phyloP scores from a whole-genome alignment of 1,284 basidiomycete species.

The Mycosarcoma maydis region DNA sequence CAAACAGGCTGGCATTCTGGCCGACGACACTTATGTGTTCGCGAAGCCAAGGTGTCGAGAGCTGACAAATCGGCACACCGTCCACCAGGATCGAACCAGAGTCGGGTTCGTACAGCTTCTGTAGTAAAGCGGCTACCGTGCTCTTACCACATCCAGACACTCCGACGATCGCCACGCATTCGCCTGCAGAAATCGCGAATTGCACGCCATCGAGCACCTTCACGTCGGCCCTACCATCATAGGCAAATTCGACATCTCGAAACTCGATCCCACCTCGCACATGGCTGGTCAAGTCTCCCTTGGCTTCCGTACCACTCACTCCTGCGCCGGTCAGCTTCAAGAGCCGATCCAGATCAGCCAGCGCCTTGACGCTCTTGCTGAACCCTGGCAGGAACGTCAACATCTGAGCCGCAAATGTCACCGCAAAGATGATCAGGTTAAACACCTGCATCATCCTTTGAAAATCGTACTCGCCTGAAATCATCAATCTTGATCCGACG shows the following conservation, averaged over 20 bases:
- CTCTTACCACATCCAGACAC: slow-evolving; percentile 62
- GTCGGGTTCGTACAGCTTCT: slow-evolving; percentile 60
- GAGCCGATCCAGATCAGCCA: slow-evolving; percentile 79
- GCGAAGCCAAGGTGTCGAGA: slow-evolving; percentile 50
- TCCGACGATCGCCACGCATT: slow-evolving; percentile 64
- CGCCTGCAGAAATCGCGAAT: slow-evolving; percentile 47
- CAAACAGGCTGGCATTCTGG: slow-evolving; percentile 58
- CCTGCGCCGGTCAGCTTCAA: slow-evolving; percentile 67
- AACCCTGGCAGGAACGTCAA: slow-evolving; percentile 75
- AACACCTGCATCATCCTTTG: slow-evolving; percentile 87
- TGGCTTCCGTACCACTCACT: slow-evolving; percentile 1
- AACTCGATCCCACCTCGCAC: slow-evolving; percentile 46
- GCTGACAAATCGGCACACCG: slow-evolving; percentile 9
- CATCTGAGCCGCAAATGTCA: slow-evolving; percentile 88
- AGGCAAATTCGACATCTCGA: slow-evolving; percentile 54
- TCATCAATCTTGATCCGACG: slow-evolving; percentile 84
- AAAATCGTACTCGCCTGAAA: slow-evolving; percentile 83
- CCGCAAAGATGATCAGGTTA: slow-evolving; percentile 89
- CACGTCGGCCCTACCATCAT: slow-evolving; percentile 24
- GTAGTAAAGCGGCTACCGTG: slow-evolving; percentile 58
- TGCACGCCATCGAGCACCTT: slow-evolving; percentile 37
- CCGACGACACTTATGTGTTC: slow-evolving; percentile 55
- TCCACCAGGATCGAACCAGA: slow-evolving; percentile 49
- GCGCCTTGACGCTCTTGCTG: slow-evolving; percentile 70
- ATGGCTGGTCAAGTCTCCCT: slow-evolving; percentile 6